A percentile compares a stretch with the other conserved stretches of the same genome.
Conservation (phyloP, 305 asterid genomes). For the Plantago coronopus region DNA sequence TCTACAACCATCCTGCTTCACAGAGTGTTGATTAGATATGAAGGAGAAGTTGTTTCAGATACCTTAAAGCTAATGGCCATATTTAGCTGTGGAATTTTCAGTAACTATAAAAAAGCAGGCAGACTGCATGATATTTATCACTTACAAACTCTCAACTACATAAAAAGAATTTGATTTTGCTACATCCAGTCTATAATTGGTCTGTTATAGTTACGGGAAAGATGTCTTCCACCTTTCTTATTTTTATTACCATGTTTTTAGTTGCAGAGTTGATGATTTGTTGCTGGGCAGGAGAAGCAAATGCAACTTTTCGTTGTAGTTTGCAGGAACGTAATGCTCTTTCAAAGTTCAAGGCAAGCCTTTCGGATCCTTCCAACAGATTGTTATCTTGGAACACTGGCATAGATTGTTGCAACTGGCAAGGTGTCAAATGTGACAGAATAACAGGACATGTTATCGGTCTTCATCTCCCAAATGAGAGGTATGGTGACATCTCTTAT, state of each 20-base stretch:
- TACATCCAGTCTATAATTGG: not conserved
- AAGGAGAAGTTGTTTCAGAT: no score
- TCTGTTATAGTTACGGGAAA: not conserved
- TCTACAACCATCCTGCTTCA: no score
- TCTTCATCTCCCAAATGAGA: not conserved
- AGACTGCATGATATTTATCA: no score
- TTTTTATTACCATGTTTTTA: not conserved
- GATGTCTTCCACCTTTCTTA: not conserved
- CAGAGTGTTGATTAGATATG: no score
- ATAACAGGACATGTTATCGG: constrained; percentile 5
- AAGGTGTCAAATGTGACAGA: constrained; percentile 13
- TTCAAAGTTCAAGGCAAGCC: constrained; percentile 8
- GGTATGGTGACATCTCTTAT: no score
- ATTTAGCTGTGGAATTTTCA: no score
- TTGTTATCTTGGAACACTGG: constrained; percentile 3
- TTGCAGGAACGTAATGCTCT: constrained; percentile 6
- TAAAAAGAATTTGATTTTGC: no score
- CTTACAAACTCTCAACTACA: no score
- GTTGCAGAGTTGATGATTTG: not conserved
- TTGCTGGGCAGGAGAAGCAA: not conserved
- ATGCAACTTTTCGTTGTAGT: not conserved
- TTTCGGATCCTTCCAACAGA: constrained; percentile 4
- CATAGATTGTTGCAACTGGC: constrained; percentile 16
- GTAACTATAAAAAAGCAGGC: no score
- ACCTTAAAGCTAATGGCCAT: no score